Evolutionary conservation across 1,284 basidiomycete species (phyloP).

Genomic region (Ceratobasidium sp.): DNA sequence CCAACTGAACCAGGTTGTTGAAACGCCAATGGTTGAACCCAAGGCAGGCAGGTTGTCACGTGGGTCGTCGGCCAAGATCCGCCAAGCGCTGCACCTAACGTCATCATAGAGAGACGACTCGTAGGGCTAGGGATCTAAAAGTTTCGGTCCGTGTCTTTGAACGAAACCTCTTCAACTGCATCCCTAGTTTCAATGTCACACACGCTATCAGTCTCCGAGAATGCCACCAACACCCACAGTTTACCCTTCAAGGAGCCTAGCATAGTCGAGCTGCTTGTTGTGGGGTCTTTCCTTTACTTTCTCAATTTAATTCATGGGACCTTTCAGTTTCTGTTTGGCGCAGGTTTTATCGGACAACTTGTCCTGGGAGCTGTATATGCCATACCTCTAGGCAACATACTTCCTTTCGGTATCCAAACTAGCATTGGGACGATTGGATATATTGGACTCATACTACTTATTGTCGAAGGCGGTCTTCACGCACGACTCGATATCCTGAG

Average conservation of each 20-base stretch:
- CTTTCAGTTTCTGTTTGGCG: conserved; percentile 52
- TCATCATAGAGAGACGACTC: neutral
- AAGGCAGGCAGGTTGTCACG: neutral
- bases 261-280: conserved; percentile 53
- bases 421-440: conserved; percentile 62
- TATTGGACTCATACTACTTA: conserved; percentile 64
- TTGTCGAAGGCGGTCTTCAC: conserved; percentile 64
- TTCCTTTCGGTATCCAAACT: conserved; percentile 58
- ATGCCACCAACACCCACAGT: neutral
- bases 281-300: conserved; percentile 57
- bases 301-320: conserved; percentile 54
- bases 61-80: neutral
- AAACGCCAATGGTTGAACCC: neutral
- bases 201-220: neutral
- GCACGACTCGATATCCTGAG: conserved; percentile 57
- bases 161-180: neutral
- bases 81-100: neutral
- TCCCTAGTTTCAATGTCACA: neutral
- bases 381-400: conserved; percentile 59
- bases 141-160: no score
- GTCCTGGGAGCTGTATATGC: conserved; percentile 63
- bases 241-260: conserved; percentile 49
- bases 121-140: no score
- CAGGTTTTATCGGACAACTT: conserved; percentile 60
- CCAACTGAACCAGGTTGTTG: no score